Evolutionary conservation across 768 basidiomycete genomes (phyloP).

Genomic region (Xerocomellus dryophilus): DNA sequence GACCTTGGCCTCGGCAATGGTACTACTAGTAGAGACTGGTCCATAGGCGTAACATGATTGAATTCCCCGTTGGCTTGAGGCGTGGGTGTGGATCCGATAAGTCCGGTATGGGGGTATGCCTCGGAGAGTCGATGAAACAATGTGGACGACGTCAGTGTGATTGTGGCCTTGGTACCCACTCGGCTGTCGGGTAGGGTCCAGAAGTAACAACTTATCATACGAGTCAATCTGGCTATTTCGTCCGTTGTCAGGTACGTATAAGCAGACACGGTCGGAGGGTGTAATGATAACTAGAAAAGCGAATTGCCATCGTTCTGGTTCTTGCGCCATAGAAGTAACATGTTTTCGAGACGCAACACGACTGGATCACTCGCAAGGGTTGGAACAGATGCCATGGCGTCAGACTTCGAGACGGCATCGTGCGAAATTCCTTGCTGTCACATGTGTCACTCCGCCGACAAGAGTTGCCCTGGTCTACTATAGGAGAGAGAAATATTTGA

Average conservation of each 20-base stretch:
- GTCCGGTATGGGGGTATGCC: neutral
- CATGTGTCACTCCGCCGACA: slow-evolving; percentile 1
- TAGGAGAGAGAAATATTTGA: slow-evolving; percentile 11
- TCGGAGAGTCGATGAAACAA: neutral
- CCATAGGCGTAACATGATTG: neutral
- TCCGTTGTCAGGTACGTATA: slow-evolving; percentile 11
- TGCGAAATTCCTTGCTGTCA: neutral
- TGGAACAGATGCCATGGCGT: neutral
- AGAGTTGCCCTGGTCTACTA: neutral
- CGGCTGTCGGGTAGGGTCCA: neutral
- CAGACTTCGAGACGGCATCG: neutral
- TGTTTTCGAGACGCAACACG: neutral
- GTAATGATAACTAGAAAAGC: slow-evolving; percentile 3
- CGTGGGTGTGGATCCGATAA: neutral
- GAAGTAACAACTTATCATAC: neutral
- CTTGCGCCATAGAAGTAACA: neutral
- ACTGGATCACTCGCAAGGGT: neutral
- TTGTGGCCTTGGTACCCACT: neutral
- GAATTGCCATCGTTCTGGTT: neutral
- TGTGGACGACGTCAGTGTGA: neutral
- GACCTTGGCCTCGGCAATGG: neutral
- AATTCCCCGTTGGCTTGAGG: neutral
- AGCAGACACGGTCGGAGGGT: neutral
- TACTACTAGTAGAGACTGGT: neutral
- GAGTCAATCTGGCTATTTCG: slow-evolving; percentile 6